Evolutionary conservation across 805 yeast species (phyloP).

Genomic region (Metschnikowia santaceciliae): DNA sequence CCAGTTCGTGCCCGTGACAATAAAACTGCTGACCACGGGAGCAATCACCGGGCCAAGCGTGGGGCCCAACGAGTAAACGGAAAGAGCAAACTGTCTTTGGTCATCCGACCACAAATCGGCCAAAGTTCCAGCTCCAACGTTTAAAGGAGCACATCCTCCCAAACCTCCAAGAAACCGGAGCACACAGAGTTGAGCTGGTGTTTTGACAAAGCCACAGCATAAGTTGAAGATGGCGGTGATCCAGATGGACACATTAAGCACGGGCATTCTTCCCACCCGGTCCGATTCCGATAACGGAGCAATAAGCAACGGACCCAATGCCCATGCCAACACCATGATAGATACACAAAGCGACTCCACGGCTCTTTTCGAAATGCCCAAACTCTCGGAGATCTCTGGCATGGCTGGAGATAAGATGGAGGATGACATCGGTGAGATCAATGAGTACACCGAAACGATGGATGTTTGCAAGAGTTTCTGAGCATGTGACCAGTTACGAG

Average conservation of each 20-base stretch:
- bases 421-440: conserved; percentile 60
- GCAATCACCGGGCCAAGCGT: conserved; percentile 68
- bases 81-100: conserved; percentile 53
- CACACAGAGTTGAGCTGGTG: conserved; percentile 55
- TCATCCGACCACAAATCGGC: conserved; percentile 56
- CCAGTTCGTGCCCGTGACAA: conserved; percentile 50
- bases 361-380: conserved; percentile 22
- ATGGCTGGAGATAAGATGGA: conserved; percentile 62
- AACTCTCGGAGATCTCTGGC: conserved; percentile 41
- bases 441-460: conserved; percentile 51
- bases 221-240: conserved; percentile 47
- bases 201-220: conserved; percentile 60
- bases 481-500: conserved; percentile 54
- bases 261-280: conserved; percentile 52
- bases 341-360: conserved; percentile 43
- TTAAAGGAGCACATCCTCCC: conserved; percentile 65
- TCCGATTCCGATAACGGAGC: conserved; percentile 66
- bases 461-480: conserved; percentile 42
- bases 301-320: conserved; percentile 58
- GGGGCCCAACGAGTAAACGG: conserved; percentile 58
- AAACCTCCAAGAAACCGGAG: conserved; percentile 62
- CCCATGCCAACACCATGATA: conserved; percentile 67
- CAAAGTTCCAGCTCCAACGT: conserved; percentile 66
- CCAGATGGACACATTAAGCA: conserved; percentile 50
- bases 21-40: conserved; percentile 56